phyloP scores from a whole-genome alignment of 352 stramenopile species.

The Globisporangium sylvaticum region DNA sequence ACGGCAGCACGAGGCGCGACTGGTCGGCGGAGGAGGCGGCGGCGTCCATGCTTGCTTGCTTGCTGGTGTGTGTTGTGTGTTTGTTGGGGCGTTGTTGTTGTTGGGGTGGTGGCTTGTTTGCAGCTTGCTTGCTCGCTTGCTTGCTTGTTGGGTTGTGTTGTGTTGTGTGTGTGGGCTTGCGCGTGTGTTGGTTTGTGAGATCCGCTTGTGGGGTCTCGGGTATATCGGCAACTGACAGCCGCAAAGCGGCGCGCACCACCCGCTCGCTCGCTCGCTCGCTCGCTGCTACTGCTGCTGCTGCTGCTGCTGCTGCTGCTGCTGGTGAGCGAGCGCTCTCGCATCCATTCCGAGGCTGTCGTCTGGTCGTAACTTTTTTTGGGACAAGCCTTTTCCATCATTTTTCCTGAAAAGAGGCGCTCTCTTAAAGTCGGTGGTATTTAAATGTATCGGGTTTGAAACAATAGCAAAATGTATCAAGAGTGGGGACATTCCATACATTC shows the following conservation, averaged over 20 bases:
- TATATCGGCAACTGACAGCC: slow-evolving; percentile 24
- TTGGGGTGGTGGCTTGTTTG: not conserved
- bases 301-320: not conserved
- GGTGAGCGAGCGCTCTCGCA: not conserved
- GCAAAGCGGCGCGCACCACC: slow-evolving; percentile 13
- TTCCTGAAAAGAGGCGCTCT: not conserved
- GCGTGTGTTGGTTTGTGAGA: not conserved
- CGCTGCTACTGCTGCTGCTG: not conserved
- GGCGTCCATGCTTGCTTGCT: slow-evolving; percentile 28
- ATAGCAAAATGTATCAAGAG: not conserved
- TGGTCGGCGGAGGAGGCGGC: slow-evolving; percentile 21
- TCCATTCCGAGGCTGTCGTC: slow-evolving; percentile 2
- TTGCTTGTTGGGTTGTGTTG: not conserved
- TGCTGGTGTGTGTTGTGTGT: slow-evolving; percentile 1
- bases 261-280: not conserved
- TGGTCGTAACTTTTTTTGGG: not conserved
- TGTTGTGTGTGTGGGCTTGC: slow-evolving; percentile 2
- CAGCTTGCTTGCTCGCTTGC: not conserved
- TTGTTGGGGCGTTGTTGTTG: not conserved
- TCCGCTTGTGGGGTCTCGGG: slow-evolving; percentile 7
- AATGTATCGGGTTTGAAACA: not conserved
- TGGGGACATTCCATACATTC: too few species aligned
- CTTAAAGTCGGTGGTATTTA: not conserved
- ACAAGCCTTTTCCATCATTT: not conserved
- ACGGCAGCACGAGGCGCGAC: slow-evolving; percentile 16